Evolutionary conservation across 495 filamentous ascomycete genomes (phyloP).

Genomic region (Penicillium malachiteum): DNA sequence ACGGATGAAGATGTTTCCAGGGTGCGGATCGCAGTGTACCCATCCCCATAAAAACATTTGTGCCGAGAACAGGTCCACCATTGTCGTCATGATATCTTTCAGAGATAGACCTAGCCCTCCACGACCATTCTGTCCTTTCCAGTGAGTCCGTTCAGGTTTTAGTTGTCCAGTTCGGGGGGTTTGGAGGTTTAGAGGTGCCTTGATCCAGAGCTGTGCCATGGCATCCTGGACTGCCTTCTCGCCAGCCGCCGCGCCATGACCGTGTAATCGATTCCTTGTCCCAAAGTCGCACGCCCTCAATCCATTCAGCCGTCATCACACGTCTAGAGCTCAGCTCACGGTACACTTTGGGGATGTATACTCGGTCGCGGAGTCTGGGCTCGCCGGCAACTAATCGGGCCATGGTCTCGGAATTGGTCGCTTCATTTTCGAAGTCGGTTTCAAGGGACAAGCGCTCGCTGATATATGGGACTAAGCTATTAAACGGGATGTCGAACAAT

Average conservation of each 20-base stretch:
- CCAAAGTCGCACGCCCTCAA: conserved; percentile 89
- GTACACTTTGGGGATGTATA: conserved; percentile 86
- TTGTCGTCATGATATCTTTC: conserved; percentile 89
- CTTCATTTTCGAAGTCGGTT: conserved; percentile 92
- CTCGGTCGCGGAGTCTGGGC: conserved; percentile 68
- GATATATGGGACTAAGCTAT: conserved; percentile 85
- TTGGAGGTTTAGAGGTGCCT: conserved; percentile 20
- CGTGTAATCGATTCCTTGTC: conserved; percentile 75
- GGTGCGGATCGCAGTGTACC: conserved; percentile 95
- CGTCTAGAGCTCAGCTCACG: conserved; percentile 77
- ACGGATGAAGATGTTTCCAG: conserved; percentile 94
- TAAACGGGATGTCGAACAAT: conserved; percentile 85
- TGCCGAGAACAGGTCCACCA: conserved; percentile 91
- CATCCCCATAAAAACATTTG: conserved; percentile 96
- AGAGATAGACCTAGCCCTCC: conserved; percentile 81
- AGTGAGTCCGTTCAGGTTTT: conserved; percentile 77
- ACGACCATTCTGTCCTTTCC: conserved; percentile 66
- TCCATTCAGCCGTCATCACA: conserved; percentile 95
- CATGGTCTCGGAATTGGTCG: conserved; percentile 84
- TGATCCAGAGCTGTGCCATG: conserved; percentile 63
- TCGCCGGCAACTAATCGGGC: conserved; percentile 72
- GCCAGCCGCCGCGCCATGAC: conserved; percentile 74
- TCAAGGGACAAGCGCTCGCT: conserved; percentile 83
- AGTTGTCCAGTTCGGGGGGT: conserved; percentile 50
- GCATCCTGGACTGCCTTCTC: conserved; percentile 72